Evolutionary conservation across 805 yeast genomes (phyloP).

Genomic region (Candida montana): DNA sequence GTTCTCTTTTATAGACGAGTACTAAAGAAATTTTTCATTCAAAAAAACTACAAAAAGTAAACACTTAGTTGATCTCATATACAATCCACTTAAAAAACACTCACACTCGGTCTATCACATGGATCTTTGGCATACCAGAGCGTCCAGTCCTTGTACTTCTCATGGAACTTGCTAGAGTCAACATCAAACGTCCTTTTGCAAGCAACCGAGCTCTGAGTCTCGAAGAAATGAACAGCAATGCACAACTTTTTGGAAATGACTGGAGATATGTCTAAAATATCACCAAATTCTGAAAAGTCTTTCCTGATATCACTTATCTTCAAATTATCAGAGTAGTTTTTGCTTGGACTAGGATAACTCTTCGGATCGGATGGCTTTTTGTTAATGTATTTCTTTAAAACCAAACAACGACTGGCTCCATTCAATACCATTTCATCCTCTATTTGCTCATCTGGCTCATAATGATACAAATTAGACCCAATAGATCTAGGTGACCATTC

Average conservation of each 20-base stretch:
- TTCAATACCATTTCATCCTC: slow-evolving; percentile 30
- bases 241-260: slow-evolving; percentile 62
- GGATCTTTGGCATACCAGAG: slow-evolving; percentile 65
- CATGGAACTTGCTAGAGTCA: slow-evolving; percentile 29
- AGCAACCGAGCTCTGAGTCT: slow-evolving; percentile 51
- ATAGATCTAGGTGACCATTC: slow-evolving; percentile 35
- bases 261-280: slow-evolving; percentile 56
- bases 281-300: slow-evolving; percentile 56
- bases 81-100: neutral
- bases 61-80: too few species aligned
- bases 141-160: slow-evolving; percentile 54
- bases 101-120: slow-evolving; percentile 48
- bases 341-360: slow-evolving; percentile 38
- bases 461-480: slow-evolving; percentile 5
- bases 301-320: slow-evolving; percentile 36
- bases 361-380: slow-evolving; percentile 15
- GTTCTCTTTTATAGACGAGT: neutral
- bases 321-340: slow-evolving; percentile 38
- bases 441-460: slow-evolving; percentile 14
- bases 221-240: slow-evolving; percentile 53
- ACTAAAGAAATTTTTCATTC: neutral
- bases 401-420: slow-evolving; percentile 53
- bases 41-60: too few species aligned
- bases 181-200: slow-evolving; percentile 46
- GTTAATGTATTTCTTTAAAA: slow-evolving; percentile 36